Evolutionary conservation across 805 yeast species (phyloP).

Genomic region (Candida sonorensis): DNA sequence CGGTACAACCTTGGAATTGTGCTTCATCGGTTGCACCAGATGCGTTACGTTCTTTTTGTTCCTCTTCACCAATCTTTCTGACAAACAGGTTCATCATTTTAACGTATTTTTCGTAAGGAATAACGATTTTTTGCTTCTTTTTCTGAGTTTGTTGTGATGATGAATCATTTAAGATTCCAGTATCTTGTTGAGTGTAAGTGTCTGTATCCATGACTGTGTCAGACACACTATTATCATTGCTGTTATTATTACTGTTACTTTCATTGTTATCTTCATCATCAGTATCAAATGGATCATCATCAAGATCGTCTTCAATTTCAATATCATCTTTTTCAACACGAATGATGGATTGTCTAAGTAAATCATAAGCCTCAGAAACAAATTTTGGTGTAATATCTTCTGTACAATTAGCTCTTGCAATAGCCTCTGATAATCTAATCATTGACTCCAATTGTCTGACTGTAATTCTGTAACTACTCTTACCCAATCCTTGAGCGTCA

Average conservation of each 20-base stretch:
- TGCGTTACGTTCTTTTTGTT: conserved; percentile 31
- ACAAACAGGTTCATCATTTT: conserved; percentile 78
- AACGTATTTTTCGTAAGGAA: conserved; percentile 82
- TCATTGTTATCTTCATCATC: conserved; percentile 9
- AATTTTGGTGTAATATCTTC: conserved; percentile 77
- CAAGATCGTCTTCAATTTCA: conserved; percentile 66
- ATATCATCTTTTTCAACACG: conserved; percentile 92
- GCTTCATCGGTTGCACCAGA: conserved; percentile 34
- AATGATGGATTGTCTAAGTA: conserved; percentile 84
- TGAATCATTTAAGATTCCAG: too few relatives aligned
- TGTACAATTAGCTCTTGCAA: conserved; percentile 94
- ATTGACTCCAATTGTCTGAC: conserved; percentile 94
- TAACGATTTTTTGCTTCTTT: conserved; percentile 35
- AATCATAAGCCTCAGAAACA: conserved; percentile 89
- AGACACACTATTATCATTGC: too few relatives aligned
- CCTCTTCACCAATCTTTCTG: conserved; percentile 34
- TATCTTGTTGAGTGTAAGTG: too few relatives aligned
- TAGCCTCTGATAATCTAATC: conserved; percentile 91
- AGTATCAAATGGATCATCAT: conserved; percentile 31
- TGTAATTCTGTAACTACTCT: conserved; percentile 87
- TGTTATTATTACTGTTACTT: neutral
- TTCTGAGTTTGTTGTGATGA: conserved; percentile 4
- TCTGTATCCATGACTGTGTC: too few relatives aligned
- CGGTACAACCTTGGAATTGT: conserved; percentile 47
- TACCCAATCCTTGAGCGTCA: conserved; percentile 83